A percentile compares a stretch with the other conserved stretches of the same genome.
phyloP scores from a whole-genome alignment of 352 stramenopile genomes.

The Phytophthora citricola region DNA sequence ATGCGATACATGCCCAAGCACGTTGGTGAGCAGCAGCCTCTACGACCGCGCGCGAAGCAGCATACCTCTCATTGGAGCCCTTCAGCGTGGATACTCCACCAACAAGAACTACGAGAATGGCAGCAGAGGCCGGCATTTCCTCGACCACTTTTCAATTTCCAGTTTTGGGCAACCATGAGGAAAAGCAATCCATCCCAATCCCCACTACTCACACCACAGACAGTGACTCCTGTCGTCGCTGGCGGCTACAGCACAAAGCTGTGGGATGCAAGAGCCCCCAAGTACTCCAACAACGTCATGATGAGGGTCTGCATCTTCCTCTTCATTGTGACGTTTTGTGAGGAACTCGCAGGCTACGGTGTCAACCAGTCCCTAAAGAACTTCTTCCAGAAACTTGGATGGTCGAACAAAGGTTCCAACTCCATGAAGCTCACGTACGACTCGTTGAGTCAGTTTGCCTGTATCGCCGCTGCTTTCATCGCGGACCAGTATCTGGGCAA shows the following conservation, averaged over 20 bases:
- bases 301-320: constrained; percentile 63
- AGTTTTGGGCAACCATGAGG: constrained; percentile 5
- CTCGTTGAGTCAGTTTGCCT: constrained; percentile 64
- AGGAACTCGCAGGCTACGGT: constrained; percentile 60
- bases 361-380: constrained; percentile 71
- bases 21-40: constrained; percentile 10
- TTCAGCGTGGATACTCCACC: background rate
- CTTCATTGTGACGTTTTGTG: constrained; percentile 44
- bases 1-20: constrained; percentile 4
- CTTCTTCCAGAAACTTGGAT: constrained; percentile 68
- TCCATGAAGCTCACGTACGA: constrained; percentile 73
- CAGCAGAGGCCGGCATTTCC: background rate
- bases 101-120: background rate
- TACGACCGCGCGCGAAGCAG: constrained; percentile 9
- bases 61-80: constrained; percentile 1
- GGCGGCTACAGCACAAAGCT: constrained; percentile 26
- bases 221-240: constrained; percentile 14
- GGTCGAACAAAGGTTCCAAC: constrained; percentile 59
- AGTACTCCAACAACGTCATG: constrained; percentile 63
- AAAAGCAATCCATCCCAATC: constrained; percentile 9
- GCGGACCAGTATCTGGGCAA: constrained; percentile 61
- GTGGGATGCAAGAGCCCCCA: constrained; percentile 53
- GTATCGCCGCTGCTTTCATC: constrained; percentile 62
- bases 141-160: constrained; percentile 12
- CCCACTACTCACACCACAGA: constrained; percentile 19